Conservation (phyloP, 352 stramenopile species). For the Phytophthora ramorum region DNA sequence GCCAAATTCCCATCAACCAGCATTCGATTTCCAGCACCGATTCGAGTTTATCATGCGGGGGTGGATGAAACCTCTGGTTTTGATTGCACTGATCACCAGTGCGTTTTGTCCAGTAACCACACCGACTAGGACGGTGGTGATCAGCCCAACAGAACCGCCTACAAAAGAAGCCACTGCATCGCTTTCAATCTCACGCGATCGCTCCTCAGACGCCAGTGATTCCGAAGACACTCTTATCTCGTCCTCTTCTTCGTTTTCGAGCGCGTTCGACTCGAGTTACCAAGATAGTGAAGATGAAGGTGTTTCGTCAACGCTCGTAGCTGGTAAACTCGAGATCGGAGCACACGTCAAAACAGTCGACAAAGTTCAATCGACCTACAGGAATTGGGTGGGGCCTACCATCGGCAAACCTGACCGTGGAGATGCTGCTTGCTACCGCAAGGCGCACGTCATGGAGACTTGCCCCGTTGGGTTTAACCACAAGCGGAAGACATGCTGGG, state of each 20-base stretch:
- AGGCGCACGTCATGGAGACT: constrained; percentile 33
- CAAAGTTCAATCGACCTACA: constrained; percentile 30
- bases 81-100: neutral
- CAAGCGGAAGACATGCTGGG: constrained; percentile 53
- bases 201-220: neutral
- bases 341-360: constrained; percentile 27
- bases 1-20: neutral
- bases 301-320: neutral
- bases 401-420: constrained; percentile 26
- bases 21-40: neutral
- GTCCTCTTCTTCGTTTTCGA: neutral
- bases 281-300: neutral
- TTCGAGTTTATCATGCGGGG: too few species aligned
- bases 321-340: constrained; percentile 13
- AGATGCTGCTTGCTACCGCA: constrained; percentile 33
- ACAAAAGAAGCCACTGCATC: neutral
- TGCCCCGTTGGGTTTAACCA: constrained; percentile 42
- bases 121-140: neutral
- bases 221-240: neutral
- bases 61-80: neutral
- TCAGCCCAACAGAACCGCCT: neutral
- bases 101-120: neutral
- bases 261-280: neutral
- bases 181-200: neutral
- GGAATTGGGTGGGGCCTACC: constrained; percentile 40